Conservation (phyloP, 192 early-diverging fungal species). For the Phycomyces nitens region DNA sequence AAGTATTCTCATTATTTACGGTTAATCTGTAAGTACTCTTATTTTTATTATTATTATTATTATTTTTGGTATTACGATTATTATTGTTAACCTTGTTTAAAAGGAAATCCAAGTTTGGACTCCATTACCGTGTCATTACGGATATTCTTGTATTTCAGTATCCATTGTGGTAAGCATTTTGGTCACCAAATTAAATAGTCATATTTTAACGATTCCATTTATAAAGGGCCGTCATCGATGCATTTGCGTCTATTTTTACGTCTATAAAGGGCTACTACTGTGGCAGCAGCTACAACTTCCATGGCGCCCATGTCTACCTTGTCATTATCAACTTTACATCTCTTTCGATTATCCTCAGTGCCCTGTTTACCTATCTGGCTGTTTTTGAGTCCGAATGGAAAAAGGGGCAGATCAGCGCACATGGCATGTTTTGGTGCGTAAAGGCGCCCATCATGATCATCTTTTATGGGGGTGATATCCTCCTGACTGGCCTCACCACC, state of each 20-base stretch:
- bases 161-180: slow-evolving; percentile 40
- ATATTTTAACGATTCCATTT: background rate
- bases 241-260: slow-evolving; percentile 34
- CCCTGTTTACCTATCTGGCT: slow-evolving; percentile 34
- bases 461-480: slow-evolving; percentile 29
- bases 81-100: no score
- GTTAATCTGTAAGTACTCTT: slow-evolving; percentile 29
- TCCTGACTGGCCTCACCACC: slow-evolving; percentile 9
- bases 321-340: slow-evolving; percentile 35
- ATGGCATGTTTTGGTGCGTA: slow-evolving; percentile 37
- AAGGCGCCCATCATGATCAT: slow-evolving; percentile 32
- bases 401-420: slow-evolving; percentile 16
- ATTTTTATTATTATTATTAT: background rate
- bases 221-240: slow-evolving; percentile 21
- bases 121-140: slow-evolving; percentile 37
- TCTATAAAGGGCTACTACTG: slow-evolving; percentile 34
- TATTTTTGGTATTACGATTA: no score
- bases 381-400: slow-evolving; percentile 28
- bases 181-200: background rate
- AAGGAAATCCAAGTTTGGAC: slow-evolving; percentile 34
- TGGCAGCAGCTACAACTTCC: slow-evolving; percentile 23
- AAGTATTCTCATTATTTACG: slow-evolving; percentile 27
- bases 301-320: slow-evolving; percentile 35
- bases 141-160: slow-evolving; percentile 36
- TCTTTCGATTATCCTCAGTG: slow-evolving; percentile 32